Base-by-base conservation (phyloP, 2,329 filamentous ascomycete genomes). In the Raffaelea arxii region DNA sequence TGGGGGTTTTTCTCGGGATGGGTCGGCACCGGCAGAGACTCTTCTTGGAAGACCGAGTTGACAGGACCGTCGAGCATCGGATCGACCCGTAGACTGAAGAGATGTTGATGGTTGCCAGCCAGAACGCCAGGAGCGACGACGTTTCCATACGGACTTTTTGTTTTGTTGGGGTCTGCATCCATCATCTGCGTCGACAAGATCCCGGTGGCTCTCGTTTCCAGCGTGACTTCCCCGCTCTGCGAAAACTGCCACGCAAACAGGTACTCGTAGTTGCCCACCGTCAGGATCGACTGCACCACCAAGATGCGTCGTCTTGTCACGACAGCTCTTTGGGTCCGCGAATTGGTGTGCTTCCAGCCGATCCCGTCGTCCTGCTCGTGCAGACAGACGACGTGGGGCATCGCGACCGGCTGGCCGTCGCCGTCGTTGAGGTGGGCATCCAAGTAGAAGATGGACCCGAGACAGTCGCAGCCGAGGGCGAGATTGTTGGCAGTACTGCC, bases 291-390 rank as follows among this genome's bases (percentile, higher is more conserved):
- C 55, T 86, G 81, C 4, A 86, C 62, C 0, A 85, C 78, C 2
- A 86, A 65, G 52, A 82, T 73, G 2, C 82, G 69, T 45, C 70
- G 67, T 5, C 82, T 69, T 0, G 74, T 73, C 0, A 83, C 76
- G 0, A 78, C 74, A 0, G 78, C 77, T 12, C 75, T 67, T 9
- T 70, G 68, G 0, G 78, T 84, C 12, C 80, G 70, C 61, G 70
- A 80, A 61, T 85, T 83, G 16, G 80, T 73, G 62, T 85, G 82
- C 57, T 85, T 85, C 79, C 80, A 85, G 22, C 74, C 69, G 41
- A 86, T 81, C 2, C 82, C 82, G 52, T 77, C 74, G 56, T 86
- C 82, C 54, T 83, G 74, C 60, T 86, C 82, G 54, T 86, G 82
- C 2, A 84, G 65, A 51, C 82, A 86, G 36, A 84, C 66, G 2